Percentiles rank a stretch among this genome's conserved stretches.
phyloP scores from a whole-genome alignment of 257 asterid genomes.

The Anisodus acutangulus region DNA sequence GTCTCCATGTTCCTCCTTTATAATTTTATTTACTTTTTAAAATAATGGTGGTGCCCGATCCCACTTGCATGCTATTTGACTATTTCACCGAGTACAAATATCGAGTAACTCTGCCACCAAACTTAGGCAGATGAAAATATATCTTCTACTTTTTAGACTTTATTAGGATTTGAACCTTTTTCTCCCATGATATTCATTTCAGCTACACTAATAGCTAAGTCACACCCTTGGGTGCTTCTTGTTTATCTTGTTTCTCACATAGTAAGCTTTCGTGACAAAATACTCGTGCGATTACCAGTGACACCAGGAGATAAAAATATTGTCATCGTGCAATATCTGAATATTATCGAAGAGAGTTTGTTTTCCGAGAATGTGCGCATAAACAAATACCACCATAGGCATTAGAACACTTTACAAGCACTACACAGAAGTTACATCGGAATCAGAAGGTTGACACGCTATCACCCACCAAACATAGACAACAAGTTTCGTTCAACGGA shows the following conservation, averaged over 20 bases:
- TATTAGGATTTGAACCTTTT: background rate
- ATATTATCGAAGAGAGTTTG: background rate
- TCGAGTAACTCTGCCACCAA: conserved; percentile 19
- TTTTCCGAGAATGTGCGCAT: background rate
- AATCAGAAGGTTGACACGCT: background rate
- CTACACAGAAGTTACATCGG: background rate
- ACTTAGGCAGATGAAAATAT: background rate
- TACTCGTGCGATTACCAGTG: background rate
- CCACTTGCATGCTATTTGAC: background rate
- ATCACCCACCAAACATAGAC: background rate
- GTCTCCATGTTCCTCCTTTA: background rate
- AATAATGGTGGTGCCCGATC: background rate
- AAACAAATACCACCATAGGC: background rate
- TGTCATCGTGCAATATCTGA: background rate
- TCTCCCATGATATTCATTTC: conserved; percentile 4
- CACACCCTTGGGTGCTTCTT: conserved; percentile 7
- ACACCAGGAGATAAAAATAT: too few relatives aligned
- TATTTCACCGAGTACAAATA: background rate
- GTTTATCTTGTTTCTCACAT: background rate
- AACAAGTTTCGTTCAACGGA: background rate
- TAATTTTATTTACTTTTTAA: background rate
- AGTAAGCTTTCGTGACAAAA: background rate
- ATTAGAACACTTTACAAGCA: background rate
- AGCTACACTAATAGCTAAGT: background rate
- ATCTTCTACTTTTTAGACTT: background rate